Conservation (phyloP, 495 filamentous ascomycete genomes). For the Amorphotheca resinae region DNA sequence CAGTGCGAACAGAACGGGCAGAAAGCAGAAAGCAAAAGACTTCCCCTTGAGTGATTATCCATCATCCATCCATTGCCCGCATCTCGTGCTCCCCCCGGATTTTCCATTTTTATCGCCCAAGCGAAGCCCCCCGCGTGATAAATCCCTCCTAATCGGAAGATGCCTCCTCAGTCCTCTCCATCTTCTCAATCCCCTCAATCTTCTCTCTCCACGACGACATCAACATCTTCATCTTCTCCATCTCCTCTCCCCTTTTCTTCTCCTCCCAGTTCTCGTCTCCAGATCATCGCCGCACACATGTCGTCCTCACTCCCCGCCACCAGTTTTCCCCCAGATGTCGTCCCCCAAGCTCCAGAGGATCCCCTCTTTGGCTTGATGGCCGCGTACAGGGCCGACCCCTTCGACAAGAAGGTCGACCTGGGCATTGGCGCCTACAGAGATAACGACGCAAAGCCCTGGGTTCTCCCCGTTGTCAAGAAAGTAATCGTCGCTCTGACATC, state of each 20-base stretch:
- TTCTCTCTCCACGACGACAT: too few species aligned
- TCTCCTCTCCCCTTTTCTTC: background rate
- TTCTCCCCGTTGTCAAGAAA: slow-evolving; percentile 92
- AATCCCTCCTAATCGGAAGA: too few species aligned
- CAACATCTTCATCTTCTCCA: slow-evolving; percentile 2
- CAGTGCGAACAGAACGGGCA: too few species aligned
- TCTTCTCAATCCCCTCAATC: too few species aligned
- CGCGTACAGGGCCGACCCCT: slow-evolving; percentile 73
- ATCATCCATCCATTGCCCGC: too few species aligned
- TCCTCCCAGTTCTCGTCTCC: slow-evolving; percentile 13
- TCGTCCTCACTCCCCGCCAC: slow-evolving; percentile 33
- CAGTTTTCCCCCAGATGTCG: slow-evolving; percentile 67
- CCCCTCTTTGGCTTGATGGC: slow-evolving; percentile 89
- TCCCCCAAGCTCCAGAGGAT: slow-evolving; percentile 89
- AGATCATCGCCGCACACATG: slow-evolving; percentile 39
- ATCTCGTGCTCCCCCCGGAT: too few species aligned
- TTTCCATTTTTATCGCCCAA: too few species aligned
- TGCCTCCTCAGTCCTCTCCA: too few species aligned
- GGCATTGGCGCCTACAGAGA: slow-evolving; percentile 96
- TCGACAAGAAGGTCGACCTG: slow-evolving; percentile 83
- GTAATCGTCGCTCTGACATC: too few species aligned
- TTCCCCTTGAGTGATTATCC: too few species aligned
- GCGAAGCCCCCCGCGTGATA: too few species aligned
- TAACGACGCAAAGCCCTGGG: slow-evolving; percentile 94
- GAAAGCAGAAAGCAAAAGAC: too few species aligned